Conservation (phyloP, 139 green algal species). For the Pseudopediastrum boryanum region DNA sequence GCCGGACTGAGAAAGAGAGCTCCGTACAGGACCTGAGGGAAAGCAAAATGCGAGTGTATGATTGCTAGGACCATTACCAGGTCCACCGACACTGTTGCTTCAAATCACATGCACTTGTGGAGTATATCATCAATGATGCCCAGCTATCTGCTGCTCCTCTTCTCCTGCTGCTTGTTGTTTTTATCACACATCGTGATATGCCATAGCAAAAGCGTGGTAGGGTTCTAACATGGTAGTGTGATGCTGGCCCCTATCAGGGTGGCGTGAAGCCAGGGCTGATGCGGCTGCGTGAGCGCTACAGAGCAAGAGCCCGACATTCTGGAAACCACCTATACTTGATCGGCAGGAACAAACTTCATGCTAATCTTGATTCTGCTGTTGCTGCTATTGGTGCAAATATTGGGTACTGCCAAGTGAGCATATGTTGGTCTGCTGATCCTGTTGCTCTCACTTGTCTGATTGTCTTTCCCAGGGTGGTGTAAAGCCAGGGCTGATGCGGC, state of each 20-base stretch:
- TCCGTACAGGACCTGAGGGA: not conserved
- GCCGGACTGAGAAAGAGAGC: not conserved
- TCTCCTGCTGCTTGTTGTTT: not conserved
- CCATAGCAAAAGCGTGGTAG: too few species aligned
- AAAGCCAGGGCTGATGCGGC: conserved; percentile 63
- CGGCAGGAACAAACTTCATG: too few species aligned
- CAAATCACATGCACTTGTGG: too few species aligned
- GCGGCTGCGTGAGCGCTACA: conserved; percentile 68
- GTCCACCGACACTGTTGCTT: too few species aligned
- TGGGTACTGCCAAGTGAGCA: conserved; percentile 10
- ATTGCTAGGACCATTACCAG: too few species aligned
- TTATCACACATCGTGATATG: not conserved
- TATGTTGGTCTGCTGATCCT: not conserved
- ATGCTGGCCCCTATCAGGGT: conserved; percentile 59
- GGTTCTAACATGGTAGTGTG: too few species aligned
- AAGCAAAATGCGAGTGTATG: not conserved
- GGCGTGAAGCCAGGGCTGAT: conserved; percentile 68
- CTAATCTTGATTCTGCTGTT: too few species aligned
- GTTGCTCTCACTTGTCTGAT: not conserved
- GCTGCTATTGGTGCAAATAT: too few species aligned
- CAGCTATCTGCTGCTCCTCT: not conserved
- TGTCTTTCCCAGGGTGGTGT: conserved; percentile 68
- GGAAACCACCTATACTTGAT: too few species aligned
- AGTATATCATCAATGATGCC: too few species aligned
- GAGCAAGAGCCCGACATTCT: conserved; percentile 55